Base-by-base conservation (phyloP, 139 green algal species). In the Chlorella sp. region DNA sequence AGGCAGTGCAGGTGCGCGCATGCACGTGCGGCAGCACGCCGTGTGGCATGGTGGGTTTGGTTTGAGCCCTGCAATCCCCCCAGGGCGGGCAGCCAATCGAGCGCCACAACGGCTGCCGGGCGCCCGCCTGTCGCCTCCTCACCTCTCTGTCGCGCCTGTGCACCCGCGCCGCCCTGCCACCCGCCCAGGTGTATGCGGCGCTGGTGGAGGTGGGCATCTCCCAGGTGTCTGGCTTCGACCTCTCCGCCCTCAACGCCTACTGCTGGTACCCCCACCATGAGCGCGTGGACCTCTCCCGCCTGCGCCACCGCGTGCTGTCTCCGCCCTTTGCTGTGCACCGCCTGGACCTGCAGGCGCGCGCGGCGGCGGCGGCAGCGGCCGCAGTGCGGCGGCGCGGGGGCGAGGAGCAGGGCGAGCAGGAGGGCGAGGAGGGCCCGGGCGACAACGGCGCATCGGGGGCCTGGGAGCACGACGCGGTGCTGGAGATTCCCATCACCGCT, bases 251-350 rank as follows among this genome's bases (percentile, higher is more conserved):
- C 50, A 89, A 94, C 74, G 27, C 51, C 21, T 95, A 93, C 81
- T 82, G 84, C 29, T 95, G 91, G 91, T 79, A 91, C 69, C 88
- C 91, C 17, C 55, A 79, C 14, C 11, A 68, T 5, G 87, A 93
- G 68, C 74, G 66, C 29, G 46, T 89, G 0, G 63, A 93, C 41
- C 74, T 90, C 2, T 43, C 35, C 42, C 77, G 61, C 36, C 31
- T 87, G 36, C 79, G 77, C 12, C 48, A 81, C 69, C 71, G 56
- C 38, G 27, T 46, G 35, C 69, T 93, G 23, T 90, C 83, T 0
- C 55, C 81, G 27, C 76, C 83, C 33, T 93, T 94, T 51, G 21
- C 40, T 8, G 83, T 77, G 29, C 36, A 48, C 36, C 12, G n/a
- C n/a, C 45, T 94, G 29, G 84, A 94, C 77, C 72, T 94, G 45